These are phyloP conservation scores for Suillus brevipes DNA, from an alignment of 768 basidiomycete species.

Conservation along the genomic window DNA sequence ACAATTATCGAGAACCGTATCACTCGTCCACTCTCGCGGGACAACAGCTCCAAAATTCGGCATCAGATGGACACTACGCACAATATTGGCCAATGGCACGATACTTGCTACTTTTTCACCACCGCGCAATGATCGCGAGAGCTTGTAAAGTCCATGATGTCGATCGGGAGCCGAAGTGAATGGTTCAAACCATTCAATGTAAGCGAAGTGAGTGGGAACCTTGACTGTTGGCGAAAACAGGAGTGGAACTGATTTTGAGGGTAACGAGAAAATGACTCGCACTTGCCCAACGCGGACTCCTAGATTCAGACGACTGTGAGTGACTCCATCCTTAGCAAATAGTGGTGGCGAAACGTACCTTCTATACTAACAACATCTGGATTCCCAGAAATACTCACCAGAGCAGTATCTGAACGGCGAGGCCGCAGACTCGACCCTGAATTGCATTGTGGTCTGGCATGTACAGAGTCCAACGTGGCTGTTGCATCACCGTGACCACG, in stretches of 20 bases:
- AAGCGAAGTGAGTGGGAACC: conserved; percentile 18
- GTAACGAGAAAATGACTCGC: conserved; percentile 9
- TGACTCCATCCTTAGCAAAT: not conserved
- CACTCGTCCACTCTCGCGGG: conserved; percentile 25
- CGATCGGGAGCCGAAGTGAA: conserved; percentile 8
- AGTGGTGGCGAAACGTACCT: too few relatives aligned
- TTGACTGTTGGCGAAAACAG: conserved; percentile 18
- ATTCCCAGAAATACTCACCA: too few relatives aligned
- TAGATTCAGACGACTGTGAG: not conserved
- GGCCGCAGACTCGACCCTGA: not conserved
- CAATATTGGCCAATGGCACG: conserved; percentile 19
- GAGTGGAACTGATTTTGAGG: conserved; percentile 10
- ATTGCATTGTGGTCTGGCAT: conserved; percentile 26
- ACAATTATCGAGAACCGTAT: too few relatives aligned
- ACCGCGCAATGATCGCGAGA: conserved; percentile 13
- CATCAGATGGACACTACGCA: conserved; percentile 9
- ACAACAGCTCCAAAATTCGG: conserved; percentile 21
- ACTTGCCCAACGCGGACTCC: conserved; percentile 14
- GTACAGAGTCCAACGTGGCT: conserved; percentile 18
- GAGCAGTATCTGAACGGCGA: conserved; percentile 36
- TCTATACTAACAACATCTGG: too few relatives aligned
- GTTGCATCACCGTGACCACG: conserved; percentile 2
- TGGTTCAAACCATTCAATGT: conserved; percentile 15
- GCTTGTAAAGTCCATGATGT: conserved; percentile 27
- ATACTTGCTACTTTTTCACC: conserved; percentile 23